Evolutionary conservation across 805 yeast genomes (phyloP), one percentile per base, ranked within the genome.

Genomic region (Nakazawaea peltata): DNA sequence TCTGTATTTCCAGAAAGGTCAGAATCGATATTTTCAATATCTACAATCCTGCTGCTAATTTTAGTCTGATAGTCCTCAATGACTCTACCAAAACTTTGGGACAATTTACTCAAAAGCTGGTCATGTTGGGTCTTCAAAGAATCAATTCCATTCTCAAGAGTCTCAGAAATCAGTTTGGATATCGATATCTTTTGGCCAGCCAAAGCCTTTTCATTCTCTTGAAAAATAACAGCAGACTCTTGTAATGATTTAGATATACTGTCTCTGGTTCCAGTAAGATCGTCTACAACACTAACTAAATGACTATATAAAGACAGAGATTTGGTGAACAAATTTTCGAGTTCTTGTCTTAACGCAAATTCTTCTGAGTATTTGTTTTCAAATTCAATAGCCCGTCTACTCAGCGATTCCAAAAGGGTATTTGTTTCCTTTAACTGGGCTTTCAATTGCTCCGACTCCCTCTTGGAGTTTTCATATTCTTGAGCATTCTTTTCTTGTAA

Each of bases 401-500:
- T 18, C 26, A 28, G 13, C 19, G 8, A 4, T 12, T 7, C 12
- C 29, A 47, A 28, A 16, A 39, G 32, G 5, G 17, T 12, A 26
- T 41, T 36, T 8, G 26, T 28, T 4, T 41, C 41, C 12, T 19
- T 36, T 4, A 47, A 28, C 17, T 39, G 30, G 5, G 17, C 11
- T 30, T 40, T 37, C 10, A 26, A 29, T 5, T 41, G 40, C 11
- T 19, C 27, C 8, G 42, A n/a, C 8, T 27, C 19, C 21, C 2
- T 5, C 11, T 32, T 36, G 9, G 17, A 26, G n/a, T 18, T n/a
- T 17, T 22, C 21, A 26, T 22, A 30, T 14, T 34, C 39, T 15
- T 25, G 26, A 6, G 19, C 16, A 15, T 38, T 26, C 24, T 19
- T 50, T 19, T 68, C 74, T 39, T 56, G 56, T 30, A 64, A 63